Evolutionary conservation across 345 rosid species (phyloP), one percentile per base, ranked within the genome.

Genomic region (Rhizophora mangle): DNA sequence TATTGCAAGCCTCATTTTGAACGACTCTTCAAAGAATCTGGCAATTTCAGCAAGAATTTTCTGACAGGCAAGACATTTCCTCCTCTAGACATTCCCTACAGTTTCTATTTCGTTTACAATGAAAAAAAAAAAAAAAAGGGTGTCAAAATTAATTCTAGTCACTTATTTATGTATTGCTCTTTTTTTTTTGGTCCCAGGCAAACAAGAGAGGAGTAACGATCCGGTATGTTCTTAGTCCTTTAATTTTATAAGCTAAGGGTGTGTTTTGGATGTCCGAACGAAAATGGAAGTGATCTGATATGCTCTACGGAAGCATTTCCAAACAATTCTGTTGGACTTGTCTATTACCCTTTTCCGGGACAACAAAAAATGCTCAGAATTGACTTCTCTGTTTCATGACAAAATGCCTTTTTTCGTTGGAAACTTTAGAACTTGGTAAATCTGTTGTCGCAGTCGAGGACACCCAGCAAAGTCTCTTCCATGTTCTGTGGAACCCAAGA

Each of bases 1-100:
- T 96, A 86, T 72, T 96, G 99, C 89, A 96, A 85, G 88, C 62
- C 96, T 78, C 99, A 96, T 76, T 96, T 92, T 62, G 98, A 96
- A 83, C 99, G 92, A 71, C 93, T 96, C 51, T 96, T 89, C 85
- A 96, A 92, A 85, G 98, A 96, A 84, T 90, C 98, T 73, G 99
- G 98, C 72, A 88, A 96, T 87, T 96, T 89, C 82, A 92, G 91
- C 86, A 96, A 92, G 89, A 96, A 96, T 65, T 96, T 96, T 51
- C 96, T 87, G 65, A 67, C 88, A 58, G 86, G 99, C 87, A 39
- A 49, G 62, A 43, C 51, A 19, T 71, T 65, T 64, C n/a, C 2
- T 6, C 54, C 8, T 3, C 11, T 13, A 3, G 3, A 22, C 6
- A 13, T 60, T 29, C 64, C n/a, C 52, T 2, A 9, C 9, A 15